Percentiles rank a stretch among this genome's conserved stretches.
Conservation (phyloP, 257 asterid genomes). For the Scutellaria galericulata region DNA sequence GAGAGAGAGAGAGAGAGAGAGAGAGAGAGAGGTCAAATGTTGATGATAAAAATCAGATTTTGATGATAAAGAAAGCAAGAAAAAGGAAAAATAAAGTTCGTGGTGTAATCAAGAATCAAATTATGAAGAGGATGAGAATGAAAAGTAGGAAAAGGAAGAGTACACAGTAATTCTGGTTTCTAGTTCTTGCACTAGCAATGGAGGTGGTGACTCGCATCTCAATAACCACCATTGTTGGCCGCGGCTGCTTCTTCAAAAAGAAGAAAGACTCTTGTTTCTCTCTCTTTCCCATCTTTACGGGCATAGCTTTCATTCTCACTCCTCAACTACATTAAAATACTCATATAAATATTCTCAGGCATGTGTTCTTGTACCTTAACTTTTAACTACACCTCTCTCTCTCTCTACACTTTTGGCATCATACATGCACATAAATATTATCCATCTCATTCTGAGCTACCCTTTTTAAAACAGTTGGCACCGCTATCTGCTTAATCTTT, state of each 20-base stretch:
- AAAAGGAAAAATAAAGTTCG: constrained; percentile 9
- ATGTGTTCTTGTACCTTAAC: constrained; percentile 33
- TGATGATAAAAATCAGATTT: constrained; percentile 25
- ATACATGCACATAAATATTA: not conserved
- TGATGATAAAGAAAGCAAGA: constrained; percentile 12
- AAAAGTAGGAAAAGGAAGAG: constrained; percentile 60
- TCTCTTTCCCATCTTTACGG: constrained; percentile 33
- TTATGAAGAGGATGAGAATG: constrained; percentile 59
- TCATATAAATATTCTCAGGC: constrained; percentile 28
- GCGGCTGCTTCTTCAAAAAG: constrained; percentile 22
- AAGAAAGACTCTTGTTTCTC: constrained; percentile 38
- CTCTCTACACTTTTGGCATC: not conserved
- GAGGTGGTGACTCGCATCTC: constrained; percentile 59
- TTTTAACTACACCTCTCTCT: constrained; percentile 13
- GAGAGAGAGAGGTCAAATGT: constrained; percentile 33
- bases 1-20: not conserved
- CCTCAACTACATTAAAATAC: constrained; percentile 36
- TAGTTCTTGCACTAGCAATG: constrained; percentile 27
- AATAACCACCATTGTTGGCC: constrained; percentile 45
- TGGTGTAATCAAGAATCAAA: constrained; percentile 30
- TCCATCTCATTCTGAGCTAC: not conserved
- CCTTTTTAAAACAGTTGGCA: not conserved
- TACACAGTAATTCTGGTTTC: constrained; percentile 34
- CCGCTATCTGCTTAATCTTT: constrained; percentile 28
- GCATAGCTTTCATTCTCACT: not conserved